These are phyloP conservation scores for Neophaeococcomyces mojaviensis DNA, from an alignment of 2,329 filamentous ascomycete species.

Conservation along the genomic window DNA sequence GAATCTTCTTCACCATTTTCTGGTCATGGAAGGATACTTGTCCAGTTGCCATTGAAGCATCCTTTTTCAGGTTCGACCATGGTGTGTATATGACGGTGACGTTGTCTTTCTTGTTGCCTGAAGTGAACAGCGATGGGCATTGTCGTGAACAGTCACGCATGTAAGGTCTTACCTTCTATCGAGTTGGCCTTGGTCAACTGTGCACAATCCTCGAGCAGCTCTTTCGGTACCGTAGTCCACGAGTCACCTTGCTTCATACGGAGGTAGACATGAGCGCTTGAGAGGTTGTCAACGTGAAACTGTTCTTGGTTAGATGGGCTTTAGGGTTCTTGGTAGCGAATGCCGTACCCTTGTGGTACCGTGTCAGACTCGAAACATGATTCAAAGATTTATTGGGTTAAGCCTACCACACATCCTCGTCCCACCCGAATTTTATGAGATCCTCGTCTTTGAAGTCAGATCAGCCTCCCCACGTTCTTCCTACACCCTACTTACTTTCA, in stretches of 20 bases:
- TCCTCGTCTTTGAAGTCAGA: slow-evolving; percentile 68
- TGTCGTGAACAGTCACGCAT: background rate
- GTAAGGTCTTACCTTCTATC: slow-evolving; percentile 64
- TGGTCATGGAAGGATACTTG: slow-evolving; percentile 92
- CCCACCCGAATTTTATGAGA: slow-evolving; percentile 86
- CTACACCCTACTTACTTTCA: slow-evolving; percentile 62
- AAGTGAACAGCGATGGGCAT: background rate
- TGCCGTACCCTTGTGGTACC: slow-evolving; percentile 13
- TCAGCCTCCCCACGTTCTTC: background rate
- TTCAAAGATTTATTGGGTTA: background rate
- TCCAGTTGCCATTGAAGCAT: slow-evolving; percentile 88
- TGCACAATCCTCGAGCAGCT: slow-evolving; percentile 77
- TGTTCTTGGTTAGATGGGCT: slow-evolving; percentile 29
- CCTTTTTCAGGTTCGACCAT: slow-evolving; percentile 93
- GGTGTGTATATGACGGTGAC: slow-evolving; percentile 95
- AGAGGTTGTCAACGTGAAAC: slow-evolving; percentile 98
- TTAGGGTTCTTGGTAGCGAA: background rate
- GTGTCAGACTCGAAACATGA: slow-evolving; percentile 3
- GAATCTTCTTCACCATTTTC: slow-evolving; percentile 71
- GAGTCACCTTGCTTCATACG: slow-evolving; percentile 68
- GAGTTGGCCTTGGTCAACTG: slow-evolving; percentile 98
- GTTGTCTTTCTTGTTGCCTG: slow-evolving; percentile 98
- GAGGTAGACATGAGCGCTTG: slow-evolving; percentile 92
- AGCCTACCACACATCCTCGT: slow-evolving; percentile 82
- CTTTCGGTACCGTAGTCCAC: slow-evolving; percentile 74